Evolutionary conservation across 148 eudicot species (phyloP).

Genomic region (Dysphania ambrosioides): DNA sequence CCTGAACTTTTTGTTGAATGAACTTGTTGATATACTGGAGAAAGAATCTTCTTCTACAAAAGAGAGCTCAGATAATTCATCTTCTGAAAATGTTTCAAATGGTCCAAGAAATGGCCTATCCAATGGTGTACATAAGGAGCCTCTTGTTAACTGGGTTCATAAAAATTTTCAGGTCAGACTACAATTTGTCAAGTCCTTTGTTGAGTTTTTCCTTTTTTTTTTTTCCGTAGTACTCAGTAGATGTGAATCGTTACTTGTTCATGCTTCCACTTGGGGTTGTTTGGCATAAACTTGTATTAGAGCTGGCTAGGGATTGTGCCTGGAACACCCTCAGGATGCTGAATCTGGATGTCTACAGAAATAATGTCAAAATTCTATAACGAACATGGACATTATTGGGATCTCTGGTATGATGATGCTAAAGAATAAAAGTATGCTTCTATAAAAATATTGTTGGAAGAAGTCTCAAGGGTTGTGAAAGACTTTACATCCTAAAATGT

Average conservation of each 20-base stretch:
- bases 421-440: not conserved
- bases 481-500: not conserved
- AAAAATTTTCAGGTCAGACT: conserved; percentile 65
- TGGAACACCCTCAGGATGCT: not conserved
- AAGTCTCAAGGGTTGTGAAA: not conserved
- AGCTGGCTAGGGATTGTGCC: not conserved
- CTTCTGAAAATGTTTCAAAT: conserved; percentile 47
- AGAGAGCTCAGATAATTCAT: conserved; percentile 30
- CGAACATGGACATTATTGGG: not conserved
- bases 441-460: not conserved
- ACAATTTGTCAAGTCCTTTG: not conserved
- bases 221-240: not conserved
- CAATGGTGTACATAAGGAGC: conserved; percentile 53
- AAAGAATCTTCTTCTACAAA: conserved; percentile 55
- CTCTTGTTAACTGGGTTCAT: conserved; percentile 78
- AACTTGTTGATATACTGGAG: conserved; percentile 69
- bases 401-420: not conserved
- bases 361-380: not conserved
- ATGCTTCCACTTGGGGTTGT: not conserved
- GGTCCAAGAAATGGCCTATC: conserved; percentile 42
- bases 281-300: not conserved
- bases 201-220: not conserved
- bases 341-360: not conserved
- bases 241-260: not conserved
- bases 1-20: conserved; percentile 61